Conservation (phyloP, 805 yeast species). For the Saccharomycopsis javanensis region DNA sequence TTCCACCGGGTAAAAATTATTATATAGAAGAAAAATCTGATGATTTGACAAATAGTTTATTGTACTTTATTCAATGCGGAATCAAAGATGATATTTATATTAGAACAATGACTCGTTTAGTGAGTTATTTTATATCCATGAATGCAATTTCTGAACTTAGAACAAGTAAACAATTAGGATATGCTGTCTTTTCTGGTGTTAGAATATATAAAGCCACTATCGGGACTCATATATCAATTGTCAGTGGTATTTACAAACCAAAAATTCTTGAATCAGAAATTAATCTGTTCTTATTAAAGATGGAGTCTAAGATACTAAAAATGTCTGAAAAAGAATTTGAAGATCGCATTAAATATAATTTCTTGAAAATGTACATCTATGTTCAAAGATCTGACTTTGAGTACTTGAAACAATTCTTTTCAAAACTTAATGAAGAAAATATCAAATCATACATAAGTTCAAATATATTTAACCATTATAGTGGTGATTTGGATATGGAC, state of each 20-base stretch:
- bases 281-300: slow-evolving; percentile 36
- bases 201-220: slow-evolving; percentile 40
- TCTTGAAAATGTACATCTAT: slow-evolving; percentile 24
- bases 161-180: slow-evolving; percentile 50
- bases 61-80: slow-evolving; percentile 51
- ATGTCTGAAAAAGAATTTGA: slow-evolving; percentile 31
- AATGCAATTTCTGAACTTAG: slow-evolving; percentile 40
- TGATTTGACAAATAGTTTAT: slow-evolving; percentile 45
- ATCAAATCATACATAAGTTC: not conserved
- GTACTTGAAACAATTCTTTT: slow-evolving; percentile 18
- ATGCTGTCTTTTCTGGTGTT: slow-evolving; percentile 48
- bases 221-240: slow-evolving; percentile 49
- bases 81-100: slow-evolving; percentile 28
- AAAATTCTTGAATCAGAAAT: slow-evolving; percentile 34
- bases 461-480: not conserved
- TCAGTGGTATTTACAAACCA: slow-evolving; percentile 37
- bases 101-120: slow-evolving; percentile 36
- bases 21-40: slow-evolving; percentile 29
- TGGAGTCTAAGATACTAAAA: slow-evolving; percentile 29
- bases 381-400: slow-evolving; percentile 18
- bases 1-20: slow-evolving; percentile 31
- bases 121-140: slow-evolving; percentile 38
- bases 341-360: slow-evolving; percentile 29
- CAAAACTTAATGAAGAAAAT: slow-evolving; percentile 7
- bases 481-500: slow-evolving; percentile 7